phyloP scores from a whole-genome alignment of 768 basidiomycete genomes.

The Leccinum broughii region DNA sequence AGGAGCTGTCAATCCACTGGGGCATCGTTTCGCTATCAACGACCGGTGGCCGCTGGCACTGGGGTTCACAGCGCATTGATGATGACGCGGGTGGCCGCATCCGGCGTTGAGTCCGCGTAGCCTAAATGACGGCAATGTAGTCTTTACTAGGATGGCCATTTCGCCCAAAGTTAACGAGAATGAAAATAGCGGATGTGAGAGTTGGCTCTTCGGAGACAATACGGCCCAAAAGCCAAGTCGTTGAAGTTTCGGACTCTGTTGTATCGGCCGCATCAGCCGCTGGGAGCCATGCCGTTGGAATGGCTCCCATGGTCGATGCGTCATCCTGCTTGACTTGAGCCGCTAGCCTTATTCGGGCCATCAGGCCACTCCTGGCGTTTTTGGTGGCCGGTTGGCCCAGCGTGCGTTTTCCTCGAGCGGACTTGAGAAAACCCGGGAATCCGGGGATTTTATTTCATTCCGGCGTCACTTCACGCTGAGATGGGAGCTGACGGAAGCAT shows the following conservation, averaged over 20 bases:
- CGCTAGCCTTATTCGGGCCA: constrained; percentile 9
- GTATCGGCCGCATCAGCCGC: constrained; percentile 19
- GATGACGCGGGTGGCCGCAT: constrained; percentile 18
- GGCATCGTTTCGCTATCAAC: constrained; percentile 2
- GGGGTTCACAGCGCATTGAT: neutral
- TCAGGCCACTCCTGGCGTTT: constrained; percentile 10
- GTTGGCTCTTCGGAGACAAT: constrained; percentile 12
- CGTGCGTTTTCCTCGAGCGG: constrained; percentile 11
- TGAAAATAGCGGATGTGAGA: constrained; percentile 33
- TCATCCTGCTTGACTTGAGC: constrained; percentile 6
- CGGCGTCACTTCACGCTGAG: constrained; percentile 13
- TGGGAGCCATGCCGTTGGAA: constrained; percentile 14
- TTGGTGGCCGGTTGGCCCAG: neutral
- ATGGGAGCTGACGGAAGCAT: constrained; percentile 11
- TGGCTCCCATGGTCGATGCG: constrained; percentile 22
- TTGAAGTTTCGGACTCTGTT: constrained; percentile 26
- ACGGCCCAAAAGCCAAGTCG: constrained; percentile 7
- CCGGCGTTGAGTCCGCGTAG: constrained; percentile 7
- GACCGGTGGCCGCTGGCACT: constrained; percentile 12
- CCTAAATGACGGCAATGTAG: constrained; percentile 7
- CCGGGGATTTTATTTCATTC: constrained; percentile 16
- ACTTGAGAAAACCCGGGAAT: constrained; percentile 16
- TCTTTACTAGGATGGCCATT: neutral
- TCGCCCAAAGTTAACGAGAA: constrained; percentile 1
- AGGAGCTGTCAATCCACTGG: constrained; percentile 13